Base-by-base conservation (phyloP, 177 flowering plant species). In the Telopea speciosissima region DNA sequence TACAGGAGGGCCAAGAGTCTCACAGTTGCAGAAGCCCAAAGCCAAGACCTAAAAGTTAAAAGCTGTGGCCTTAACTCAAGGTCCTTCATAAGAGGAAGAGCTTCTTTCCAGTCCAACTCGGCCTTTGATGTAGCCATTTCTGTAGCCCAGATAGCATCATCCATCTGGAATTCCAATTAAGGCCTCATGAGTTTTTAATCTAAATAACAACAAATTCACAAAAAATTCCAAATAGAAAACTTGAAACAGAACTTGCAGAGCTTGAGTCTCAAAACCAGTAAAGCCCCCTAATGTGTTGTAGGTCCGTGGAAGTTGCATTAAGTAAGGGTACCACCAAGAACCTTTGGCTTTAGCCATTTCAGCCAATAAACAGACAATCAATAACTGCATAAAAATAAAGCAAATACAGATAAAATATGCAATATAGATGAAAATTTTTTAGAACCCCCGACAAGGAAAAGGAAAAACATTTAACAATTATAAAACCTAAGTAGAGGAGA, bases 21-120 rank as follows among this genome's bases (percentile, higher is more conserved):
- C 72, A 95, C 99, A 69, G 96, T 90, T 73, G 93, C 87, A 67
- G 86, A 84, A 75, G 98, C 96, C 99, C 99, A 95, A 68, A 91
- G 84, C 99, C 99, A 95, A 0, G 97, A 90, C 74, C 70, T 82
- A 42, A 90, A 85, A 28, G 84, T 84, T 17, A 63, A 70, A 49
- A 91, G 79, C 36, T 77, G 84, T 67, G 86, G 86, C 73, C 80
- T 90, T 69, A 95, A 70, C 68, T 78, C 73, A 67, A 93, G 82
- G 66, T 88, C 88, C 72, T 80, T 40, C 88, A 93, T 81, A 13
- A 95, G 78, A 16, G 66, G 24, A 56, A 60, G 11, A 45, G 89
- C 90, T 76, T 85, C 85, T 73, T 82, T 82, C 99, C 99, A 93
- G 44, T 90, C 92, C 28, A 36, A 66, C 74, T 85, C 78, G 40